phyloP scores from a whole-genome alignment of 1,139 yeast genomes.

The Zygosaccharomyces pseudobailii region DNA sequence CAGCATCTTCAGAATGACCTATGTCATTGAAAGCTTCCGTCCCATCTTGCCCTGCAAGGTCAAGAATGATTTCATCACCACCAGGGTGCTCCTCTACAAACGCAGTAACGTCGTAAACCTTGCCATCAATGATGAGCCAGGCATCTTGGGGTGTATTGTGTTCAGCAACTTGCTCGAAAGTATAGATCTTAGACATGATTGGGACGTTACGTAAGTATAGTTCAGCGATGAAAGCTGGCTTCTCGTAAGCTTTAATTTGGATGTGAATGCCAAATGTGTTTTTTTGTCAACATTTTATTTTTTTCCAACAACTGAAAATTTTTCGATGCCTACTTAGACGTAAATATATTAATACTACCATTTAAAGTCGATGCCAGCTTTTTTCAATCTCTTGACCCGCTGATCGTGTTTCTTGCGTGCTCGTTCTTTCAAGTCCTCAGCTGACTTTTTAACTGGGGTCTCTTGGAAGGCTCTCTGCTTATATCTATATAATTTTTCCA shows the following conservation, averaged over 20 bases:
- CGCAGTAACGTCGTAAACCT: conserved; percentile 78
- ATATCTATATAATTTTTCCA: conserved; percentile 57
- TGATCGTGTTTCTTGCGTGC: conserved; percentile 32
- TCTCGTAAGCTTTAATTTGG: background rate
- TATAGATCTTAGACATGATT: conserved; percentile 41
- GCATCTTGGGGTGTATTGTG: conserved; percentile 77
- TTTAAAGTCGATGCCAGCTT: conserved; percentile 35
- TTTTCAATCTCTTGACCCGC: conserved; percentile 32
- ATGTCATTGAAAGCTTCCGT: conserved; percentile 94
- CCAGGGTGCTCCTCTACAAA: conserved; percentile 98
- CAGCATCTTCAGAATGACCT: conserved; percentile 97
- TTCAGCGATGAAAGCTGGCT: background rate
- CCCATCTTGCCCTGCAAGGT: conserved; percentile 89
- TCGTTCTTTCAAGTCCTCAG: conserved; percentile 30
- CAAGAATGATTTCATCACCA: conserved; percentile 94
- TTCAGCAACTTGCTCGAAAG: conserved; percentile 67
- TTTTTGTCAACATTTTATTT: background rate
- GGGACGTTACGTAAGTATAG: background rate
- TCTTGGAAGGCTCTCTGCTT: conserved; percentile 48
- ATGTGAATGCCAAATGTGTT: background rate
- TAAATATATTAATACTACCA: conserved; percentile 20
- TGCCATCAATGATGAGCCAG: conserved; percentile 88
- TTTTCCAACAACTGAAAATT: background rate
- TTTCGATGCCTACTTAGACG: background rate
- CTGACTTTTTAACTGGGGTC: conserved; percentile 42